Percentiles rank a stretch among this genome's conserved stretches.
phyloP scores from a whole-genome alignment of 108 stramenopile genomes.

The Nannochloropsis granulata region DNA sequence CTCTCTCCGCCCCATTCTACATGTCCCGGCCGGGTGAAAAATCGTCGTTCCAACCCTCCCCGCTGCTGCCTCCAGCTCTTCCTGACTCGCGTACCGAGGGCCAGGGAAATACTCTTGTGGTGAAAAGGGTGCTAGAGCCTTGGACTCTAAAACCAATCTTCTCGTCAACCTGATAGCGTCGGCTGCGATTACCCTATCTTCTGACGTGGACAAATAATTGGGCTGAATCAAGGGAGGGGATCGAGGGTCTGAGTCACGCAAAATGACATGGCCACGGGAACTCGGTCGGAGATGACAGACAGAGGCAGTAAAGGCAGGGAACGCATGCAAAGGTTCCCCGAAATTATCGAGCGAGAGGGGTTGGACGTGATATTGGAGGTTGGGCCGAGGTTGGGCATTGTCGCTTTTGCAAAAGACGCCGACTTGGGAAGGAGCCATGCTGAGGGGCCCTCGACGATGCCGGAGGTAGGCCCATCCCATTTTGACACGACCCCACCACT shows the following conservation, averaged over 20 bases:
- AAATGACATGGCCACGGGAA: not conserved
- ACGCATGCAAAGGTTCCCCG: not conserved
- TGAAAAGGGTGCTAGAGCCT: not conserved
- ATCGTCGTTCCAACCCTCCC: slow-evolving; percentile 20
- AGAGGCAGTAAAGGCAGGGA: not conserved
- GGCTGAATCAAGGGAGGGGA: not conserved
- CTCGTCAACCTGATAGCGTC: not conserved
- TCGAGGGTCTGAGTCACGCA: not conserved
- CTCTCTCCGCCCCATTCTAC: slow-evolving; percentile 3
- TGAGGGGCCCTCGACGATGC: not conserved
- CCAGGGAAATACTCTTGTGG: not conserved
- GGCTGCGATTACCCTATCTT: not conserved
- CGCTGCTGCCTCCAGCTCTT: not conserved
- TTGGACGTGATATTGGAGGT: not conserved
- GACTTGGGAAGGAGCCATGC: not conserved
- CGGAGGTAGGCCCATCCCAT: not conserved
- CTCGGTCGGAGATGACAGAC: not conserved
- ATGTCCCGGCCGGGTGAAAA: slow-evolving; percentile 36
- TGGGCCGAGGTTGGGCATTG: not conserved
- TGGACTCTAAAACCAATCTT: not conserved
- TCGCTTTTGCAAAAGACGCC: not conserved
- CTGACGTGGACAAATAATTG: not conserved
- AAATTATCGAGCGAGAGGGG: not conserved
- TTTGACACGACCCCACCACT: not conserved
- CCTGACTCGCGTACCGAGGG: not conserved